Evolutionary conservation across 1,284 basidiomycete species (phyloP).

Genomic region (Tremellales sp.): DNA sequence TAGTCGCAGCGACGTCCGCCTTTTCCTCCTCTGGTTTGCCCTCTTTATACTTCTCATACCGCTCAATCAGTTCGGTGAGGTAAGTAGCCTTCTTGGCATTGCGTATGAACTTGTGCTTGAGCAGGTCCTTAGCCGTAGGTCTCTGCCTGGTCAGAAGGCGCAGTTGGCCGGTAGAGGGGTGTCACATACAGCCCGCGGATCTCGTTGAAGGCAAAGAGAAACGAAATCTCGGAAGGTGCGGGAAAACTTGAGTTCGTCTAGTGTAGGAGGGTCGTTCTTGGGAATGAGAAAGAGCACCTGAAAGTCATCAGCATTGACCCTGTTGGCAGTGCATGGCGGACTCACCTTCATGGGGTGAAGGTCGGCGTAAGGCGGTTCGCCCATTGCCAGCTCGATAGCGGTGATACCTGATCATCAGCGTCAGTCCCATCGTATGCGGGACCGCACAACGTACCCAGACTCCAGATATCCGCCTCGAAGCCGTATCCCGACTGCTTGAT

Average conservation of each 20-base stretch:
- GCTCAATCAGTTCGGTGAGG: conserved; percentile 90
- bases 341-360: conserved; percentile 95
- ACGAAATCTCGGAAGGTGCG: conserved; percentile 94
- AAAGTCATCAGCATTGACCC: neutral
- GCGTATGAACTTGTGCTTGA: conserved; percentile 93
- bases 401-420: conserved; percentile 60
- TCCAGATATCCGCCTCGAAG: conserved; percentile 98
- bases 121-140: conserved; percentile 85
- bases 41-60: conserved; percentile 82
- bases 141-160: conserved; percentile 59
- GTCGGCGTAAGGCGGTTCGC: conserved; percentile 95
- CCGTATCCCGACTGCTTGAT: conserved; percentile 99
- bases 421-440: neutral
- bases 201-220: conserved; percentile 83
- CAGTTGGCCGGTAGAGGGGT: conserved; percentile 7
- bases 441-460: conserved; percentile 56
- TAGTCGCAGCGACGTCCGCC: conserved; percentile 48
- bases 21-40: conserved; percentile 75
- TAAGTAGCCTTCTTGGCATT: conserved; percentile 92
- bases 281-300: conserved; percentile 96
- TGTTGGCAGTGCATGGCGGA: neutral
- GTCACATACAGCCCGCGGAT: conserved; percentile 73
- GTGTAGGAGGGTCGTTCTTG: conserved; percentile 87
- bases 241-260: conserved; percentile 78
- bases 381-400: conserved; percentile 93